Evolutionary conservation across 495 filamentous ascomycete species (phyloP).

Genomic region (Terfezia claveryi): DNA sequence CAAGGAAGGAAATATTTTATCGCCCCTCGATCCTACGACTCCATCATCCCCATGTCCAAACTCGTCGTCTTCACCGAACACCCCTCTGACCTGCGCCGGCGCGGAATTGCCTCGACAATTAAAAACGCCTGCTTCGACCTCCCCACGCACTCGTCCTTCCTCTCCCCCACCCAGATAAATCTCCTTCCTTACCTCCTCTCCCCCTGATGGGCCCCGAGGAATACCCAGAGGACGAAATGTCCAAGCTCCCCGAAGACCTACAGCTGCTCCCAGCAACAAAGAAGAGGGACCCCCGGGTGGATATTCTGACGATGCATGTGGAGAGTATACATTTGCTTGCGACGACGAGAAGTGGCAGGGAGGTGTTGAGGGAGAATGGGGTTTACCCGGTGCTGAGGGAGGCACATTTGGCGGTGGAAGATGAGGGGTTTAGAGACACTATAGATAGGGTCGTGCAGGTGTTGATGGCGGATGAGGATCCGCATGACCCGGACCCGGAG

Average conservation of each 20-base stretch:
- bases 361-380: constrained; percentile 41
- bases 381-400: constrained; percentile 81
- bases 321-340: constrained; percentile 71
- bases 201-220: constrained; percentile 37
- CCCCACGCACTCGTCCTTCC: constrained; percentile 42
- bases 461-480: constrained; percentile 61
- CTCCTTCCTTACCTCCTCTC: constrained; percentile 72
- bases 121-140: constrained; percentile 43
- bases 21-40: constrained; percentile 48
- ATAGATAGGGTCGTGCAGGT: constrained; percentile 84
- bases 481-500: constrained; percentile 15
- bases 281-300: constrained; percentile 47
- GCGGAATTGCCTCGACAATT: constrained; percentile 76
- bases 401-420: constrained; percentile 52
- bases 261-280: constrained; percentile 80
- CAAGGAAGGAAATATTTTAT: constrained; percentile 59
- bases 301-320: constrained; percentile 62
- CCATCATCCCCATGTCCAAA: constrained; percentile 64
- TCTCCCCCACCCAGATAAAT: constrained; percentile 47
- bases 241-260: constrained; percentile 62
- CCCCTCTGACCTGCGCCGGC: constrained; percentile 50
- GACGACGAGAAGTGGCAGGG: constrained; percentile 51
- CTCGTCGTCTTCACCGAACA: constrained; percentile 84
- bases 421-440: constrained; percentile 63
- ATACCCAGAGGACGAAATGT: constrained; percentile 51